Conservation (phyloP, 2,329 filamentous ascomycete species). For the Cladophialophora carrionii region DNA sequence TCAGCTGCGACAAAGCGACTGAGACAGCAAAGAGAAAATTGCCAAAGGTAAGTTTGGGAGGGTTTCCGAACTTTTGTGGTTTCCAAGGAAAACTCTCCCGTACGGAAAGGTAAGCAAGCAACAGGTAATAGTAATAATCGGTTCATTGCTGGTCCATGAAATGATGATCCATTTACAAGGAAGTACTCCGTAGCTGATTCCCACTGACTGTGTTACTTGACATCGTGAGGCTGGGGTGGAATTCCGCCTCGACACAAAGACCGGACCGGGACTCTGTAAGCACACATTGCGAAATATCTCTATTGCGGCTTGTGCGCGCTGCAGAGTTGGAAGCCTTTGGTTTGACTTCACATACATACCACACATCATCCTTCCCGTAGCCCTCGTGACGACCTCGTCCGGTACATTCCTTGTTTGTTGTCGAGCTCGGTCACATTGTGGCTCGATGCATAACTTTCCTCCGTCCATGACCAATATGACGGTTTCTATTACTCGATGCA, state of each 20-base stretch:
- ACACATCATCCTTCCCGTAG: neutral
- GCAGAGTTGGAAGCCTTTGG: neutral
- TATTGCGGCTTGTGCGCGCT: neutral
- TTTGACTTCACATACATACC: neutral
- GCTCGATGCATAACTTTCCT: neutral
- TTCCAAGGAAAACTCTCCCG: neutral
- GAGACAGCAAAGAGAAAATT: neutral
- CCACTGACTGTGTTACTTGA: too few species aligned
- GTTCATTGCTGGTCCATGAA: neutral
- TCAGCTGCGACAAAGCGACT: neutral
- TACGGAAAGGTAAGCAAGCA: neutral
- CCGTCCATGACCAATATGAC: neutral
- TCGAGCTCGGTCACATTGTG: neutral
- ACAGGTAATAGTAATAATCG: neutral
- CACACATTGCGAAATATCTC: neutral
- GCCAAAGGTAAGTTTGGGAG: neutral
- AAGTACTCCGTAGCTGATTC: too few species aligned
- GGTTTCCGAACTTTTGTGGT: neutral
- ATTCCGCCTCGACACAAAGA: neutral
- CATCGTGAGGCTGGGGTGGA: neutral
- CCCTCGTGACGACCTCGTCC: neutral
- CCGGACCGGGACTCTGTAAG: too few species aligned
- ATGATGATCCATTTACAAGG: neutral
- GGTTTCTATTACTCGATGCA: constrained; percentile 18
- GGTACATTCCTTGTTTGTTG: neutral